phyloP scores from a whole-genome alignment of 345 rosid species.

The Arabidopsis suecica region DNA sequence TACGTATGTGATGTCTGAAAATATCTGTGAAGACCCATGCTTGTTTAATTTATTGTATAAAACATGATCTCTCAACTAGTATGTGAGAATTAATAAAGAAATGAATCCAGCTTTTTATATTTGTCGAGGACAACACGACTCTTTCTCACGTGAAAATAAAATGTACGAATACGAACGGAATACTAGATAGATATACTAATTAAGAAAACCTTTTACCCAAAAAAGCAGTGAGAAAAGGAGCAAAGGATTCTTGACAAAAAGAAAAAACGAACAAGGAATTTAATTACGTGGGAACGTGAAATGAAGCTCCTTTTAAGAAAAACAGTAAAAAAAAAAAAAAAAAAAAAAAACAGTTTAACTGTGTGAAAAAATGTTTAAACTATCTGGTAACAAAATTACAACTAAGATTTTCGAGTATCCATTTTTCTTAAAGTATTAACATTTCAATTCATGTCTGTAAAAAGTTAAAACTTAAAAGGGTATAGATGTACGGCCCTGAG shows the following conservation, averaged over 20 bases:
- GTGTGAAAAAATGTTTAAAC: background rate
- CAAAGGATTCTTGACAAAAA: too few relatives aligned
- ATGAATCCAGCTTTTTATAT: conserved; percentile 16
- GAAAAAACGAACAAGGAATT: too few relatives aligned
- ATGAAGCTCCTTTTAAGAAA: too few relatives aligned
- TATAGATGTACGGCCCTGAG: background rate
- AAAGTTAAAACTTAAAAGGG: background rate
- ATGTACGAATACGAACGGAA: background rate
- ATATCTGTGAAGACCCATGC: conserved; percentile 36
- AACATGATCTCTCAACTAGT: conserved; percentile 36
- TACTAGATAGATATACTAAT: conserved; percentile 2
- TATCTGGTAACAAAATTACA: background rate
- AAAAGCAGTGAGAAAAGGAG: background rate
- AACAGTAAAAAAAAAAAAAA: too few relatives aligned
- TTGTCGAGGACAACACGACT: conserved; percentile 19
- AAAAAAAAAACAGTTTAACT: too few relatives aligned
- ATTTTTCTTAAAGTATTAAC: background rate
- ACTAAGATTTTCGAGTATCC: background rate
- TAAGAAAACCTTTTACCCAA: background rate
- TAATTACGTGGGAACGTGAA: too few relatives aligned
- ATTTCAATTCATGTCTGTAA: background rate
- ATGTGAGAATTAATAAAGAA: background rate
- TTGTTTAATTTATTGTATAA: conserved; percentile 12
- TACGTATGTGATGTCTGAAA: conserved; percentile 28
- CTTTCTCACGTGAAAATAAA: conserved; percentile 22